Base-by-base conservation (phyloP, 2,329 filamentous ascomycete genomes). In the Trichophyton verrucosum region DNA sequence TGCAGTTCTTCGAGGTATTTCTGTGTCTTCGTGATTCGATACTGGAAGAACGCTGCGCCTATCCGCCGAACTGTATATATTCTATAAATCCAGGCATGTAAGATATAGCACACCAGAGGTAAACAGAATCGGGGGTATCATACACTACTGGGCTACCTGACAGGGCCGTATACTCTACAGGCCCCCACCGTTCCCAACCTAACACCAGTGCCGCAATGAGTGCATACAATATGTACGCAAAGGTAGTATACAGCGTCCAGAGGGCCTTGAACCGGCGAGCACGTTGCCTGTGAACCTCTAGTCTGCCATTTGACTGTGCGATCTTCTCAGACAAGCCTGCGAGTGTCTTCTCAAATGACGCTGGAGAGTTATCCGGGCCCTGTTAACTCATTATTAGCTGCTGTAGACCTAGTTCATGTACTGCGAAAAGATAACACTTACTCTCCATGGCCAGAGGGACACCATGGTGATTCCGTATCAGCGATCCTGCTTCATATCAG, bases 291-390 rank as follows among this genome's bases (percentile, higher is more conserved):
- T 87, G 80, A 47, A 78, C 79, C 69, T 96, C 91, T 66, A 96
- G 86, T 58, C 81, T 83, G 47, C 86, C 77, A 67, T 87, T 87
- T 1, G 86, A 84, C 64, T 84, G 82, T 46, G 86, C 80, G 73
- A 99, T 96, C 76, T 94, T 96, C 59, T 80, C 78, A 9, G 91
- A 88, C 53, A 99, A 83, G 24, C 84, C 81, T 8, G 90, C 89
- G 33, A 99, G 85, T 1, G 87, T 85, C 79, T 91, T 96, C 77
- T 99, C 94, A 71, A 97, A 99, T 3, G 87, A 89, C 58, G 91
- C 91, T 27, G 94, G 87, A 66, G 91, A 95, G 71, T 83, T 87
- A 72, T 87, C 82, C 70, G 89, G 82, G 75, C 84, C 83, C 90
- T 95, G 68, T 22, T 59, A 22, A 57, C 27, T 24, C 15, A n/a